These are phyloP conservation scores for Saccharomycopsis guyanensis DNA, from an alignment of 805 yeast species.

Conservation along the genomic window DNA sequence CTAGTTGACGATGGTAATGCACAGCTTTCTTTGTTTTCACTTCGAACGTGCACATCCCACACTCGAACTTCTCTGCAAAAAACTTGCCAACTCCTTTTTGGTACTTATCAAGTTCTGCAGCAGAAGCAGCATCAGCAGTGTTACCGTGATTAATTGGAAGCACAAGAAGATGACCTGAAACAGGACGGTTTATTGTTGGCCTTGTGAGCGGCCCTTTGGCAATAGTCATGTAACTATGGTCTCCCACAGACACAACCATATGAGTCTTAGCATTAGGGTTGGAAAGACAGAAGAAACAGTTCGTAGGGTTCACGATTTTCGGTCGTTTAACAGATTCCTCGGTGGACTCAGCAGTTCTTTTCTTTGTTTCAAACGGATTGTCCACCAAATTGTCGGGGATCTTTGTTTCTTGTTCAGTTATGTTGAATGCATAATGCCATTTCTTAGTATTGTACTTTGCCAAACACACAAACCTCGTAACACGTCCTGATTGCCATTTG, in stretches of 20 bases:
- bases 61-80: conserved; percentile 34
- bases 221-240: conserved; percentile 56
- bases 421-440: conserved; percentile 73
- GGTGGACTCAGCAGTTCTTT: neutral
- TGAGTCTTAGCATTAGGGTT: conserved; percentile 73
- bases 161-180: conserved; percentile 77
- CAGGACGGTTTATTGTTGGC: conserved; percentile 35
- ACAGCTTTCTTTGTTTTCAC: conserved; percentile 56
- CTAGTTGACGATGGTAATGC: conserved; percentile 70
- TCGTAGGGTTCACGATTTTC: conserved; percentile 44
- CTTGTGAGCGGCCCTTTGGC: conserved; percentile 81
- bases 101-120: conserved; percentile 21
- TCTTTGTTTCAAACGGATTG: conserved; percentile 9
- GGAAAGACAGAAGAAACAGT: conserved; percentile 78
- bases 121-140: conserved; percentile 24
- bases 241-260: conserved; percentile 72
- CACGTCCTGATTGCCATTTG: conserved; percentile 39
- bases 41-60: conserved; percentile 59
- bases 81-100: conserved; percentile 39
- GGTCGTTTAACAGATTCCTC: conserved; percentile 24
- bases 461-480: conserved; percentile 60
- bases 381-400: neutral
- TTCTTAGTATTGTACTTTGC: conserved; percentile 46
- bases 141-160: conserved; percentile 75
- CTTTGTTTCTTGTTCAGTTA: neutral